Evolutionary conservation across 768 basidiomycete species (phyloP).

Genomic region (Tulasnella sp.): DNA sequence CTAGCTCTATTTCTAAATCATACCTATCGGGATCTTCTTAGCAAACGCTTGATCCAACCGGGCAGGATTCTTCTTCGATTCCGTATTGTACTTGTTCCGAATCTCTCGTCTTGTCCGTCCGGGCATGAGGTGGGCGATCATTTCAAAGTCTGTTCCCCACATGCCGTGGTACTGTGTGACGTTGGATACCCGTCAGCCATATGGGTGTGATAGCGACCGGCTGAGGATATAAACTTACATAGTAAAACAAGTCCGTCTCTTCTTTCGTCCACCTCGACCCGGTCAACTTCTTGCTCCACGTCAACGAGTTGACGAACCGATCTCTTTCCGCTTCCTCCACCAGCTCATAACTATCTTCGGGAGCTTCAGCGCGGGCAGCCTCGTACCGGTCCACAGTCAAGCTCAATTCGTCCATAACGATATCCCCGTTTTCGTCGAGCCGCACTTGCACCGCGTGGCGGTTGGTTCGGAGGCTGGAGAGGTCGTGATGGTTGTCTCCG

Average conservation of each 20-base stretch:
- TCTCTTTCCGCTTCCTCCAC: conserved; percentile 63
- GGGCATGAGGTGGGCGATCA: conserved; percentile 80
- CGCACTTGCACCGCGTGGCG: conserved; percentile 82
- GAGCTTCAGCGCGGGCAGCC: conserved; percentile 11
- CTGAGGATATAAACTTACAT: conserved; percentile 49
- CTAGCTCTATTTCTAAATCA: conserved; percentile 32
- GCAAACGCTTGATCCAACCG: conserved; percentile 72
- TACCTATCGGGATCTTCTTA: conserved; percentile 72
- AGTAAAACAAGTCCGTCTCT: conserved; percentile 84
- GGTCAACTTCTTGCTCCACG: conserved; percentile 75
- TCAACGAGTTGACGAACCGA: conserved; percentile 76
- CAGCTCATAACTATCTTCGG: conserved; percentile 47
- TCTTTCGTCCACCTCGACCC: conserved; percentile 85
- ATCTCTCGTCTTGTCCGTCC: conserved; percentile 84
- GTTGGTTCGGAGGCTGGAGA: conserved; percentile 58
- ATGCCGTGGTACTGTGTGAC: conserved; percentile 69
- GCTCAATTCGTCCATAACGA: conserved; percentile 81
- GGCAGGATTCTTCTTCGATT: conserved; percentile 76
- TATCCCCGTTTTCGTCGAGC: conserved; percentile 81
- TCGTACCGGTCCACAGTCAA: conserved; percentile 64
- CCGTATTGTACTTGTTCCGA: conserved; percentile 88
- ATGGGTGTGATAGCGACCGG: neutral
- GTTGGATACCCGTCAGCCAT: neutral
- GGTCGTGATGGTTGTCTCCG: conserved; percentile 48
- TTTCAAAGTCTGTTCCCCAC: conserved; percentile 89